phyloP scores from a whole-genome alignment of 371 early-diverging fungal species.

The Umbelopsis sp. region DNA sequence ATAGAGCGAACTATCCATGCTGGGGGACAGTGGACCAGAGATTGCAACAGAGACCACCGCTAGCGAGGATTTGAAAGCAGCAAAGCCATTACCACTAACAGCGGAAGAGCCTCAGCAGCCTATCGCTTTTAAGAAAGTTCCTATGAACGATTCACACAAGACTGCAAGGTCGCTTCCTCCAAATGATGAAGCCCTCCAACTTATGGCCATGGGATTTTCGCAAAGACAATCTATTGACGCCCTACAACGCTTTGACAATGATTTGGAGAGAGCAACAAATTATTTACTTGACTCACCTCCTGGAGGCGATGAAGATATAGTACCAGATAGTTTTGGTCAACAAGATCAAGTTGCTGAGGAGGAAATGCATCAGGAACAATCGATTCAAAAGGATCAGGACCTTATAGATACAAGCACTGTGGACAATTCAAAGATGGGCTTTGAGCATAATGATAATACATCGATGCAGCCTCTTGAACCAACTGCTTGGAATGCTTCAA shows the following conservation, averaged over 20 bases:
- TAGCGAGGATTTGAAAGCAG: neutral
- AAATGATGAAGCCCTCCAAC: constrained; percentile 1
- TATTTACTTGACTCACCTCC: constrained; percentile 33
- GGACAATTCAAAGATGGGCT: constrained; percentile 23
- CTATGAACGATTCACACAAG: constrained; percentile 16
- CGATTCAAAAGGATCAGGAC: neutral
- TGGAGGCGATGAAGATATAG: constrained; percentile 21
- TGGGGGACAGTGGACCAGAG: constrained; percentile 9
- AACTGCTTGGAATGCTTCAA: neutral
- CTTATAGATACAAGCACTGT: constrained; percentile 11
- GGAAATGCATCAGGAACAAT: neutral
- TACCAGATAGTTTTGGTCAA: neutral
- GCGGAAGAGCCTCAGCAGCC: neutral
- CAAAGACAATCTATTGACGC: constrained; percentile 33
- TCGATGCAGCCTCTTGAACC: neutral
- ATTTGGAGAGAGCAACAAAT: constrained; percentile 42
- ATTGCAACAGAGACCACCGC: neutral
- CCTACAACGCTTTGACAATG: constrained; percentile 31
- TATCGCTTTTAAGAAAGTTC: neutral
- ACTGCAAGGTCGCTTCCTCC: constrained; percentile 13
- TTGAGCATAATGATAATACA: neutral
- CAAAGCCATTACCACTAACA: neutral
- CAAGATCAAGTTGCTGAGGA: neutral
- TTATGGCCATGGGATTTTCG: constrained; percentile 39
- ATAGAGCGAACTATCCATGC: constrained; percentile 35